These are phyloP conservation scores for Eragrostis curvula DNA, from an alignment of 176 grass and related monocot genomes.

Conservation along the genomic window DNA sequence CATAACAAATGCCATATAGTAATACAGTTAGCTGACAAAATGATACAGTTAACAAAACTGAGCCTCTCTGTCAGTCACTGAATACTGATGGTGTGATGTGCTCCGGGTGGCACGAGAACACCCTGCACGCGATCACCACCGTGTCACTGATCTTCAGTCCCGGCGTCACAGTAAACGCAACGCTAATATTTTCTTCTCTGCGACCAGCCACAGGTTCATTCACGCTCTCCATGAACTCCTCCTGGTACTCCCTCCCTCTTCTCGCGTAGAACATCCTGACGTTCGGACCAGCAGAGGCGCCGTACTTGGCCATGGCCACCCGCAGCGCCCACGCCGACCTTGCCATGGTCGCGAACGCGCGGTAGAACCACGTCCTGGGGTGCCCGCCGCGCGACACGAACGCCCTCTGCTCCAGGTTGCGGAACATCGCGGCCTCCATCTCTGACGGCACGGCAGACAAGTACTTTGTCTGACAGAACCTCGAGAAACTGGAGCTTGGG, in stretches of 20 bases:
- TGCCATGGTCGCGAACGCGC: slow-evolving; percentile 18
- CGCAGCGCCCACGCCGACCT: slow-evolving; percentile 30
- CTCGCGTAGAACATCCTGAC: slow-evolving; percentile 8
- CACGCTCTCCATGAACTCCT: slow-evolving; percentile 16
- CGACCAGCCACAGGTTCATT: neutral
- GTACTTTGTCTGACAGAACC: neutral
- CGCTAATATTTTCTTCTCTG: neutral
- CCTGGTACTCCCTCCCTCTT: neutral
- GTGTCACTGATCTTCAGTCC: neutral
- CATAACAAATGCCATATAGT: too few relatives aligned
- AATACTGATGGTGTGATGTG: neutral
- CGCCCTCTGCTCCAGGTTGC: slow-evolving; percentile 14
- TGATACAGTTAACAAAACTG: too few relatives aligned
- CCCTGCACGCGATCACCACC: slow-evolving; percentile 20
- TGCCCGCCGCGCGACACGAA: slow-evolving; percentile 28
- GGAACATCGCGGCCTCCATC: neutral
- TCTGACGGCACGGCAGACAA: neutral
- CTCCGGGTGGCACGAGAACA: neutral
- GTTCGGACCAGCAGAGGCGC: neutral
- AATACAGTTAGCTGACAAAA: too few relatives aligned
- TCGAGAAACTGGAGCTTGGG: neutral
- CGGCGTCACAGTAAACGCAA: slow-evolving; percentile 15
- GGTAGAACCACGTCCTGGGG: slow-evolving; percentile 30
- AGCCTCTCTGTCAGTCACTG: too few relatives aligned
- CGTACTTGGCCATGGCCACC: neutral